These are phyloP conservation scores for Solanum habrochaites DNA, from an alignment of 257 asterid genomes.

Conservation along the genomic window DNA sequence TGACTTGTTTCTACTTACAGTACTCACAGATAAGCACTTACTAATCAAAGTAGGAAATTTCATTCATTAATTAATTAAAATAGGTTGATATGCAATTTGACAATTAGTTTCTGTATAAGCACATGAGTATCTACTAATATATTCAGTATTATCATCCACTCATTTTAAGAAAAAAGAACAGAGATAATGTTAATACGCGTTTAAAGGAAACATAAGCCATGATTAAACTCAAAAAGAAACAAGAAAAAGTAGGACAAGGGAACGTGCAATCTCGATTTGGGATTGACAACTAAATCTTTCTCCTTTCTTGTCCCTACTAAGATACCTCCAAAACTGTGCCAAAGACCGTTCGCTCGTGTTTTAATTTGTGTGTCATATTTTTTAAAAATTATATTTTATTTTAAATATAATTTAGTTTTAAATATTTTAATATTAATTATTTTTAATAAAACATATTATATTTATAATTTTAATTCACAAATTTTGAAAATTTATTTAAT, in stretches of 20 bases:
- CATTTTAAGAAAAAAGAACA: not conserved
- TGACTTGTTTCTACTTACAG: not conserved
- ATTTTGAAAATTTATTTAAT: too few relatives aligned
- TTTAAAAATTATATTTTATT: accelerated
- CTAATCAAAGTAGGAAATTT: not conserved
- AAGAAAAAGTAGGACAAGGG: not conserved
- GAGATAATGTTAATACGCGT: not conserved
- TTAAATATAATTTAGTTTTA: not conserved
- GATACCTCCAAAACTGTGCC: not conserved
- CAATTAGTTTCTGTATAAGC: not conserved
- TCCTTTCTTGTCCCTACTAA: not conserved
- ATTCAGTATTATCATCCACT: not conserved
- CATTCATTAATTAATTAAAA: not conserved
- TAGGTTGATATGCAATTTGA: not conserved
- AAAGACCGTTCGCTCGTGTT: not conserved
- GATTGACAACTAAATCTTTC: not conserved
- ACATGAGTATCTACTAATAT: not conserved
- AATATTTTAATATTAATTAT: too few relatives aligned
- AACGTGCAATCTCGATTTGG: not conserved
- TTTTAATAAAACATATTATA: not conserved
- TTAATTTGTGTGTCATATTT: too few relatives aligned
- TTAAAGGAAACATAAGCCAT: not conserved
- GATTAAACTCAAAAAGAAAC: not conserved
- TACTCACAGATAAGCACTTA: not conserved
- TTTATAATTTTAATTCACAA: not conserved